A percentile compares a stretch with the other conserved stretches of the same genome.
Evolutionary conservation across 2,329 filamentous ascomycete species (phyloP).

Genomic region (Aspergillus piperis): DNA sequence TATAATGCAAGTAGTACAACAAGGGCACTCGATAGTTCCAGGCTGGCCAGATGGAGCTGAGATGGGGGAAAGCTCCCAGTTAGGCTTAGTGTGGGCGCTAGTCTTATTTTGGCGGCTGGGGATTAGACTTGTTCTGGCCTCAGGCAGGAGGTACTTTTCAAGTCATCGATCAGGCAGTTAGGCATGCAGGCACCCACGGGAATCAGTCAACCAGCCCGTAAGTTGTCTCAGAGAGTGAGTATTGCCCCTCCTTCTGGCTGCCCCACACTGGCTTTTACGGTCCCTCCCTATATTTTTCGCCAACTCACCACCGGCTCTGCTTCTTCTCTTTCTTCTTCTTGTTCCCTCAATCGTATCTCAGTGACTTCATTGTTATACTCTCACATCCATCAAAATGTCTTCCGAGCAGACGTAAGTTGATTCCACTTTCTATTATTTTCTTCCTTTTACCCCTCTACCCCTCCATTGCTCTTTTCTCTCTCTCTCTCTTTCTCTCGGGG

Average conservation of each 20-base stretch:
- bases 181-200: conserved; percentile 14
- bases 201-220: too few relatives aligned
- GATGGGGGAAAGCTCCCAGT: conserved; percentile 29
- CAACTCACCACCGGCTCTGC: conserved; percentile 25
- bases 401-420: conserved; percentile 81
- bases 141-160: conserved; percentile 11
- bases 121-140: conserved; percentile 23
- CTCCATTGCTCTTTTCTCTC: neutral
- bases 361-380: conserved; percentile 16
- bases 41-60: conserved; percentile 33
- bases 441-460: neutral
- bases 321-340: conserved; percentile 22
- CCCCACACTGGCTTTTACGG: conserved; percentile 24
- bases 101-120: conserved; percentile 10
- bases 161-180: conserved; percentile 11
- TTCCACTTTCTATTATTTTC: conserved; percentile 10
- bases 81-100: conserved; percentile 19
- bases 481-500: neutral
- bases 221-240: too few relatives aligned
- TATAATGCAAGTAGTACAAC: neutral
- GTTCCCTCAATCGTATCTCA: conserved; percentile 25
- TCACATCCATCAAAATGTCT: conserved; percentile 62
- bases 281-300: conserved; percentile 26
- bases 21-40: conserved; percentile 26
- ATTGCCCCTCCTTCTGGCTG: conserved; percentile 18